These are phyloP conservation scores for Nephelium lappaceum DNA, from an alignment of 345 rosid genomes.

Conservation along the genomic window DNA sequence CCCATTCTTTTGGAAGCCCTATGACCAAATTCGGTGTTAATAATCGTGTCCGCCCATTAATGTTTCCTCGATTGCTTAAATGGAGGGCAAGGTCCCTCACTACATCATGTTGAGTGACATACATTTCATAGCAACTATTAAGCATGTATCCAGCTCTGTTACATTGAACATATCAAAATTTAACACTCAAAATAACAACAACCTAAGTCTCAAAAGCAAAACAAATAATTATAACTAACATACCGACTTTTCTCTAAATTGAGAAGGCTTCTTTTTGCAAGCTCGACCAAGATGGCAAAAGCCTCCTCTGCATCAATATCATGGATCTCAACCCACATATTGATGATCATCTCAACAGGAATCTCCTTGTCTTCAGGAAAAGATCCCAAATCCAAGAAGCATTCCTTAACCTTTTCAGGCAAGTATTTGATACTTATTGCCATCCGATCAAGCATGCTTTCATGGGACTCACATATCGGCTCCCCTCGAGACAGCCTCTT, in stretches of 20 bases:
- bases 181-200: not conserved
- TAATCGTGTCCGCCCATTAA: slow-evolving; percentile 52
- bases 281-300: slow-evolving; percentile 70
- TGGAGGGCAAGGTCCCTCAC: slow-evolving; percentile 85
- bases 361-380: slow-evolving; percentile 95
- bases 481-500: slow-evolving; percentile 67
- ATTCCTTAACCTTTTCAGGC: slow-evolving; percentile 51
- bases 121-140: slow-evolving; percentile 69
- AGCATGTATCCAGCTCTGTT: slow-evolving; percentile 69
- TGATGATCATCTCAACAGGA: slow-evolving; percentile 81
- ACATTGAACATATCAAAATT: slow-evolving; percentile 19
- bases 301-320: slow-evolving; percentile 63
- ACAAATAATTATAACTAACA: not conserved
- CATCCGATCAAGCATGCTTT: slow-evolving; percentile 74
- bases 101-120: slow-evolving; percentile 86
- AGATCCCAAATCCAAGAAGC: slow-evolving; percentile 94
- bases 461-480: slow-evolving; percentile 75
- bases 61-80: slow-evolving; percentile 44
- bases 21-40: slow-evolving; percentile 74
- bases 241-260: slow-evolving; percentile 79
- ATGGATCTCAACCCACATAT: slow-evolving; percentile 83
- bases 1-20: slow-evolving; percentile 81
- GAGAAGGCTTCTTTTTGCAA: slow-evolving; percentile 75
- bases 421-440: slow-evolving; percentile 65
- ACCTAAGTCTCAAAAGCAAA: not conserved